phyloP scores from a whole-genome alignment of 768 basidiomycete genomes.

The Serendipita sp. region DNA sequence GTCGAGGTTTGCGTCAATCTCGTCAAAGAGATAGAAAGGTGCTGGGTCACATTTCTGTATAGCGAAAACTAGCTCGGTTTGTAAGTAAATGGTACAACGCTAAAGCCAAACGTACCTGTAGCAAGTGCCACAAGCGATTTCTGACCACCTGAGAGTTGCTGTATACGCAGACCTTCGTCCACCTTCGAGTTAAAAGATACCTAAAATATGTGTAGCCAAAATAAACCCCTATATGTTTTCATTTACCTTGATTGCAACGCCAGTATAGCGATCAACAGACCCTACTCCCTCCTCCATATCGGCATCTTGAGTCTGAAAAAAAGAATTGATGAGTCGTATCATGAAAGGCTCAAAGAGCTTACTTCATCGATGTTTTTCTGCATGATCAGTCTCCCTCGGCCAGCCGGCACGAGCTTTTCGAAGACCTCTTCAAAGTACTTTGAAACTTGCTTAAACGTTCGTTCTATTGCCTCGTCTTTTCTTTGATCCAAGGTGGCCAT shows the following conservation, averaged over 20 bases:
- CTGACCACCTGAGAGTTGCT: constrained; percentile 93
- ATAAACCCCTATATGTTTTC: not conserved
- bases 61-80: constrained; percentile 58
- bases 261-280: constrained; percentile 85
- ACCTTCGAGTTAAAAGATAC: constrained; percentile 98
- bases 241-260: constrained; percentile 79
- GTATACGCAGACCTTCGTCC: constrained; percentile 90
- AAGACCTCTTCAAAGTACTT: constrained; percentile 96
- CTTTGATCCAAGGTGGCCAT: constrained; percentile 88
- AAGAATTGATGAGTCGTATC: not conserved
- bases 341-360: constrained; percentile 14
- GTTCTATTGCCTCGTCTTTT: constrained; percentile 96
- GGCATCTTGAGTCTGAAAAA: constrained; percentile 36
- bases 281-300: constrained; percentile 61
- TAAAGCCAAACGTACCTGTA: constrained; percentile 36
- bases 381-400: constrained; percentile 80
- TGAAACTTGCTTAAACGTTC: constrained; percentile 96
- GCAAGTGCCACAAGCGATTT: constrained; percentile 94
- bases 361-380: constrained; percentile 81
- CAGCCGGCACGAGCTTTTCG: constrained; percentile 87
- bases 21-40: constrained; percentile 98
- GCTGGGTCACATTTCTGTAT: constrained; percentile 99
- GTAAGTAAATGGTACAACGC: constrained; percentile 6
- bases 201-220: constrained; percentile 21
- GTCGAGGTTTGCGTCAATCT: constrained; percentile 97